phyloP scores from a whole-genome alignment of 1,284 basidiomycete genomes.

The Melampsora larici-populina region DNA sequence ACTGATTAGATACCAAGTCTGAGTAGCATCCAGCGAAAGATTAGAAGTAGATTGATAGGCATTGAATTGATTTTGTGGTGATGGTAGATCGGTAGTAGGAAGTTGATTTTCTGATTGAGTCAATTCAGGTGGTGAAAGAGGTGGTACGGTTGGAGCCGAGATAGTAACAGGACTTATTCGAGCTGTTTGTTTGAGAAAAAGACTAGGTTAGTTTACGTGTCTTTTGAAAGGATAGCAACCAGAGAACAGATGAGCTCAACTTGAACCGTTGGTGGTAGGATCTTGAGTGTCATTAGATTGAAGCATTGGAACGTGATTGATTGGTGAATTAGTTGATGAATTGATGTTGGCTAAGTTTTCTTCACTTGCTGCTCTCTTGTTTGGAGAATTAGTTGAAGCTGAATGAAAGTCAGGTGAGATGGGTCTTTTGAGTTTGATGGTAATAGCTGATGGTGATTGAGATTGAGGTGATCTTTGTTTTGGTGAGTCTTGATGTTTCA shows the following conservation, averaged over 20 bases:
- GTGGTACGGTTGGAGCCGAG: background rate
- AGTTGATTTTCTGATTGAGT: background rate
- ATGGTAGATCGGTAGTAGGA: background rate
- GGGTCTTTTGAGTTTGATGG: background rate
- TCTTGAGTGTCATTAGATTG: background rate
- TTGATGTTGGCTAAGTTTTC: background rate
- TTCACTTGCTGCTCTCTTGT: constrained; percentile 9
- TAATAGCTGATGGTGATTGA: no score
- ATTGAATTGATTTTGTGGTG: constrained; percentile 11
- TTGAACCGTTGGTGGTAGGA: background rate
- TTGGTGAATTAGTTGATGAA: background rate
- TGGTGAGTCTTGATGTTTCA: no score
- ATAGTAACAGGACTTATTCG: background rate
- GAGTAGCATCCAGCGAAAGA: background rate
- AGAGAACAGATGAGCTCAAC: background rate
- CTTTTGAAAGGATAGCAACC: background rate
- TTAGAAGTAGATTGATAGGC: background rate
- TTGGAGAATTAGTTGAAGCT: background rate
- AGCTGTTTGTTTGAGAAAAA: background rate
- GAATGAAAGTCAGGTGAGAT: background rate
- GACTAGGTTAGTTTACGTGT: background rate
- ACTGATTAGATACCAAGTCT: constrained; percentile 40
- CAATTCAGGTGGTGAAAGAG: background rate
- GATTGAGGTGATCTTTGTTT: no score
- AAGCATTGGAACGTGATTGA: background rate